Evolutionary conservation across 805 yeast genomes (phyloP).

Genomic region (Wickerhamiella domercqiae): DNA sequence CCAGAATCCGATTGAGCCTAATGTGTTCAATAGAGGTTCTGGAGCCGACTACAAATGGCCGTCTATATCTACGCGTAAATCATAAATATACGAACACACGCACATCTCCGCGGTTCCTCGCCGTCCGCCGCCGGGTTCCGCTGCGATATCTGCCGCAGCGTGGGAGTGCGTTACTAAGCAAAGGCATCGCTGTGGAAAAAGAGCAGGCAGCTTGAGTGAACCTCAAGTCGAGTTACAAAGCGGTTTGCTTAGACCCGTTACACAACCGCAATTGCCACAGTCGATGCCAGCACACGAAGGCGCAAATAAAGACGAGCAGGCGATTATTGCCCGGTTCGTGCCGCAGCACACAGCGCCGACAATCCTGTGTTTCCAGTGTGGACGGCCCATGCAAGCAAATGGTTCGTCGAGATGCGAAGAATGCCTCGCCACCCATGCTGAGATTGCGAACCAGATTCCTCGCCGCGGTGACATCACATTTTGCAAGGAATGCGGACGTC

Average conservation of each 20-base stretch:
- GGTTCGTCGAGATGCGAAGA: slow-evolving; percentile 92
- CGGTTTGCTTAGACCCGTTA: too few species aligned
- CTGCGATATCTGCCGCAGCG: not conserved
- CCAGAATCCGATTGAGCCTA: too few species aligned
- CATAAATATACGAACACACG: not conserved
- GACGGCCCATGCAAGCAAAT: slow-evolving; percentile 89
- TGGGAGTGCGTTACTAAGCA: not conserved
- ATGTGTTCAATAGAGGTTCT: too few species aligned
- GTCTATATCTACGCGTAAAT: too few species aligned
- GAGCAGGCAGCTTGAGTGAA: too few species aligned
- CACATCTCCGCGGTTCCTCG: not conserved
- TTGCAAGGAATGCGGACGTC: slow-evolving; percentile 88
- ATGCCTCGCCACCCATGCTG: slow-evolving; percentile 81
- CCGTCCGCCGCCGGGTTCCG: not conserved
- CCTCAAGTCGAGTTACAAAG: too few species aligned
- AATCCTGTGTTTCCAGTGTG: slow-evolving; percentile 90
- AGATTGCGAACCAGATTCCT: slow-evolving; percentile 80
- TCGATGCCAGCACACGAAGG: too few species aligned
- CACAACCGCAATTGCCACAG: too few species aligned
- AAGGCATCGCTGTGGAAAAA: too few species aligned
- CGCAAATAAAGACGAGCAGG: slow-evolving; percentile 2
- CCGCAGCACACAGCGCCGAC: slow-evolving; percentile 43
- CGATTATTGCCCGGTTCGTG: slow-evolving; percentile 17
- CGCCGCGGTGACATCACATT: slow-evolving; percentile 72
- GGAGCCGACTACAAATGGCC: too few species aligned